phyloP scores from a whole-genome alignment of 2,329 filamentous ascomycete genomes.

The Colletotrichum noveboracense region DNA sequence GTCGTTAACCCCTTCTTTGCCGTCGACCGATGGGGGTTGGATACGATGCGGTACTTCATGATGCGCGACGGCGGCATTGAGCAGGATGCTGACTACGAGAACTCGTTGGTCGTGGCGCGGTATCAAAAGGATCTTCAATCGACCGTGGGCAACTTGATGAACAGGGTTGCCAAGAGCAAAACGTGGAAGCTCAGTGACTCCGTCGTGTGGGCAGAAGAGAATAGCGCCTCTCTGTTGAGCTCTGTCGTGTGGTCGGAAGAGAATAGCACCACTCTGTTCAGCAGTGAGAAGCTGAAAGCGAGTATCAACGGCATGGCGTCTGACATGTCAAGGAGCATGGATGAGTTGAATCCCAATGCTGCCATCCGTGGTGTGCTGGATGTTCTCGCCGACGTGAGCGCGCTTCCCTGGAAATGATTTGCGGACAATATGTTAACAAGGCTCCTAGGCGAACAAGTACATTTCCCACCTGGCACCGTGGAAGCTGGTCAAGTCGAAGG shows the following conservation, averaged over 20 bases:
- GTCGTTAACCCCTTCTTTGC: conserved; percentile 95
- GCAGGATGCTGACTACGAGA: conserved; percentile 86
- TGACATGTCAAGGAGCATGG: conserved; percentile 61
- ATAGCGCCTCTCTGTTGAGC: neutral
- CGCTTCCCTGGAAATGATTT: neutral
- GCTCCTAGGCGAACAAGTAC: conserved; percentile 43
- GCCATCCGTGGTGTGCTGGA: conserved; percentile 71
- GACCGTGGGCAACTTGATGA: conserved; percentile 81
- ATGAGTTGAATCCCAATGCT: conserved; percentile 63
- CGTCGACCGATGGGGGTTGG: conserved; percentile 85
- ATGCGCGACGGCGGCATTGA: conserved; percentile 78
- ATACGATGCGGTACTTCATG: conserved; percentile 89
- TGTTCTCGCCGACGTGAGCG: conserved; percentile 60
- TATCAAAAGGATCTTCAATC: conserved; percentile 83
- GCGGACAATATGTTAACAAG: conserved; percentile 15
- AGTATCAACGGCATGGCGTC: conserved; percentile 24
- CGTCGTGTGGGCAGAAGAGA: conserved; percentile 39
- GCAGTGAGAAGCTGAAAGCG: conserved; percentile 28
- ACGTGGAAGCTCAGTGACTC: conserved; percentile 71
- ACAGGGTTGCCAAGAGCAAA: conserved; percentile 71
- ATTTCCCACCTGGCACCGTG: conserved; percentile 73
- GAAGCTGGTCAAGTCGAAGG: conserved; percentile 52
- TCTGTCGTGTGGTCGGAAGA: conserved; percentile 47
- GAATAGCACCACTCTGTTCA: neutral
- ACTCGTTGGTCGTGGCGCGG: conserved; percentile 72